Base-by-base conservation (phyloP, 1,139 yeast species). In the Hansenula lynferdii region DNA sequence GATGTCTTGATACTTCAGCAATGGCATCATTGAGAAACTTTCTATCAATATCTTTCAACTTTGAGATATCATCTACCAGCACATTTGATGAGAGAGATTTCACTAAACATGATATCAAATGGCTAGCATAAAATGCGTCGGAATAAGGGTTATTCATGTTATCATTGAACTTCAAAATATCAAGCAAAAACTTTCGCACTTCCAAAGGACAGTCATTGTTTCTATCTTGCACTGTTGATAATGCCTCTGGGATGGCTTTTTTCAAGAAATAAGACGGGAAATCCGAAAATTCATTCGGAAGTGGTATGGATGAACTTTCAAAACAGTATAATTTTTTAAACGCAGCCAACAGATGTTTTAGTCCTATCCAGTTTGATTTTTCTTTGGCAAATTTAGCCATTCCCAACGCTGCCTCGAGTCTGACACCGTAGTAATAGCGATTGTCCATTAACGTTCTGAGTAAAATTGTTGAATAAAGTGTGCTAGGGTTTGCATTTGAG, bases 401-500 rank as follows among this genome's bases (percentile, higher is more conserved):
- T 0, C 95, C 95, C 39, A 65, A 61, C 0, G 96, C 95, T 1
- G 98, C 97, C 41, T 87, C 95, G 14, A 80, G 71, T 43, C 99
- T 67, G 1, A 94, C 79, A 3, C 97, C 97, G 60, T 86, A 89
- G 53, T 79, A 92, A 58, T 94, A 94, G 34, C 97, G 67, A 11
- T 71, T 60, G 57, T 94, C 99, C 78, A 90, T 72, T 10, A 87
- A 61, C 0, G 97, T 90, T 42, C 97, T 69, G 4, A 87, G 67
- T 31, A 94, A 64, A 19, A 85, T 75, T 0, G 96, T 81, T 9
- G 96, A 87, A 56, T 89, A 85, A 5, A 83, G 66, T 3, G 67
- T 53, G 0, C 77, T 67, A n/a, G 70, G 61, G 31, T 70, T 73
- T 6, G 73, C 66, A 30, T 53, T 52, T 8, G 81, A 80, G 60